Evolutionary conservation across 2,329 filamentous ascomycete genomes (phyloP).

Genomic region (Fusarium sp.): DNA sequence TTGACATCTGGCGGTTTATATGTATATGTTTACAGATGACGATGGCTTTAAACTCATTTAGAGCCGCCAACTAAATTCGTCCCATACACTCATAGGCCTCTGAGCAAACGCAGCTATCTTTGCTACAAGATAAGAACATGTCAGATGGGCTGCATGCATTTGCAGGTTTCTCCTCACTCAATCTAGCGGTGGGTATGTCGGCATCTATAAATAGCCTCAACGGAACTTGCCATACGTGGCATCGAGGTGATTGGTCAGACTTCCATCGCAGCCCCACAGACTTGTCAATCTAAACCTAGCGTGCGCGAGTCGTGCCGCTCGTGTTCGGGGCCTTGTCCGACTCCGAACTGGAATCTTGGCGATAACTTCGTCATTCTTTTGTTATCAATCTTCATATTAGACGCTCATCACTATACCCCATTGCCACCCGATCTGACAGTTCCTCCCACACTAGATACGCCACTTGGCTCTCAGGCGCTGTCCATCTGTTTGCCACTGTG

Average conservation of each 20-base stretch:
- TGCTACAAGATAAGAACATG: not conserved
- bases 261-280: not conserved
- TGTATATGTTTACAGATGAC: no score
- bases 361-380: not conserved
- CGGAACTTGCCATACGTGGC: not conserved
- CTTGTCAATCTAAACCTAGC: not conserved
- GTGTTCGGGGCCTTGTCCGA: not conserved
- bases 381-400: not conserved
- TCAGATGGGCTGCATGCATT: not conserved
- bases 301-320: not conserved
- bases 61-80: no score
- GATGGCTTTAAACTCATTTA: no score
- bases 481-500: no score
- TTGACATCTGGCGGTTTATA: no score
- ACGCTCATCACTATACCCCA: not conserved
- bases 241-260: fast-evolving
- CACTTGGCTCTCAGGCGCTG: not conserved
- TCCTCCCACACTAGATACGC: fast-evolving
- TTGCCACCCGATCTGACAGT: no score
- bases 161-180: not conserved
- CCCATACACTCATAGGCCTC: no score
- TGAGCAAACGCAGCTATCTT: no score
- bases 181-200: not conserved
- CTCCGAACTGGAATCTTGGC: not conserved
- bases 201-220: not conserved